Evolutionary conservation across 768 basidiomycete genomes (phyloP), one percentile per base, ranked within the genome.

Genomic region (Suillus clintonianus): DNA sequence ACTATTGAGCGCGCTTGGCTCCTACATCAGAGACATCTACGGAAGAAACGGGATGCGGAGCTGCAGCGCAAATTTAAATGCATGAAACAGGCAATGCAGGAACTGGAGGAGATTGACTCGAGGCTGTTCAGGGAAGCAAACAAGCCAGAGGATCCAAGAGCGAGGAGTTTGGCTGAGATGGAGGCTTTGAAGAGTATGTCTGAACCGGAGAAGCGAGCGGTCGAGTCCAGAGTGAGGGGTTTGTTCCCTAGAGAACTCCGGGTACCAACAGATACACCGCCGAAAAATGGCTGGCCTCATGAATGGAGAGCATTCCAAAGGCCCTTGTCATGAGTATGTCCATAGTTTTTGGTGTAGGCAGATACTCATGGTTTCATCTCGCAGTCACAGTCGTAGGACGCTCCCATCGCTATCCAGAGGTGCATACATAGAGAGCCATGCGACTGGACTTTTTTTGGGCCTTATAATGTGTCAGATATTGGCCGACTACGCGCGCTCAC

Each of bases 1-100:
- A 97, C 94, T 2, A 95, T 97, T 60, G 90, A 94, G 67, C 87
- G 95, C 37, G 95, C 95, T 4, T 98, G 92, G 91, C 79, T 89
- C 59, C 83, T 98, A 13, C 88, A 94, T 77, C 83, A 86, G 67
- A 85, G 95, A 36, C 89, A 92, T 70, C 64, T 88, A 43, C 86
- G 95, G 47, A 86, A 90, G 71, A 80, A 82, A 65, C 83, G 91
- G 51, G 84, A 88, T 34, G 86, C 81, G 41, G 91, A 94, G 71
- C 73, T 92, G 65, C 79, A 81, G 62, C 83, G 88, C 76, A 96
- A 96, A 76, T 95, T 89, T 70, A 83, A 87, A 61, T 84, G 86
- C 69, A 95, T 97, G 95, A 80, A 80, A 73, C 78, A 78, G 68
- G 96, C 96, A 17, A 95, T 97, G 91, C 89, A 92, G 64, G 87